These are phyloP conservation scores for Sarcodon sp. DNA, from an alignment of 768 basidiomycete species.

Conservation along the genomic window DNA sequence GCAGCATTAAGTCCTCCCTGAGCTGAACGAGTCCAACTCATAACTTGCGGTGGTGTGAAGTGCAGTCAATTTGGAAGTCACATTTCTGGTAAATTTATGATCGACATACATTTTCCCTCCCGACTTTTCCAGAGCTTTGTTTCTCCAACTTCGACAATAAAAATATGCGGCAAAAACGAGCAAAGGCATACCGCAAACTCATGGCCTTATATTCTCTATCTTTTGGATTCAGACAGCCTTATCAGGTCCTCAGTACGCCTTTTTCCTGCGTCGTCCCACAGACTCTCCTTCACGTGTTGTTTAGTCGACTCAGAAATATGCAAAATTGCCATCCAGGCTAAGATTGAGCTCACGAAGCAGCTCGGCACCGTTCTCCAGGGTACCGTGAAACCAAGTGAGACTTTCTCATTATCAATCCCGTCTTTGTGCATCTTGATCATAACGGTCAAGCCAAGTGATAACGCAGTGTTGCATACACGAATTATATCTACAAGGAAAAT, in stretches of 20 bases:
- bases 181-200: conserved; percentile 88
- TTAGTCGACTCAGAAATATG: conserved; percentile 84
- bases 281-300: conserved; percentile 4
- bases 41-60: neutral
- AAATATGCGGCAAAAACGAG: conserved; percentile 87
- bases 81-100: neutral
- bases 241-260: conserved; percentile 72
- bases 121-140: neutral
- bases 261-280: neutral
- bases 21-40: neutral
- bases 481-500: conserved; percentile 73
- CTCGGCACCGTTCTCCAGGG: conserved; percentile 73
- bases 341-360: conserved; percentile 69
- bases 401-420: neutral
- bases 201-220: conserved; percentile 82
- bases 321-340: conserved; percentile 48
- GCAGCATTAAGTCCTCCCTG: neutral
- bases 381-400: conserved; percentile 83
- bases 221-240: conserved; percentile 89
- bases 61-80: conserved; percentile 2
- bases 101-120: neutral
- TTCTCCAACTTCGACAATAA: neutral
- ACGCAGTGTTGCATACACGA: conserved; percentile 96
- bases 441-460: conserved; percentile 72
- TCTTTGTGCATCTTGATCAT: neutral